A percentile compares a stretch with the other conserved stretches of the same genome.
Evolutionary conservation across 495 filamentous ascomycete species (phyloP).

Genomic region (Penicillium antarcticum): DNA sequence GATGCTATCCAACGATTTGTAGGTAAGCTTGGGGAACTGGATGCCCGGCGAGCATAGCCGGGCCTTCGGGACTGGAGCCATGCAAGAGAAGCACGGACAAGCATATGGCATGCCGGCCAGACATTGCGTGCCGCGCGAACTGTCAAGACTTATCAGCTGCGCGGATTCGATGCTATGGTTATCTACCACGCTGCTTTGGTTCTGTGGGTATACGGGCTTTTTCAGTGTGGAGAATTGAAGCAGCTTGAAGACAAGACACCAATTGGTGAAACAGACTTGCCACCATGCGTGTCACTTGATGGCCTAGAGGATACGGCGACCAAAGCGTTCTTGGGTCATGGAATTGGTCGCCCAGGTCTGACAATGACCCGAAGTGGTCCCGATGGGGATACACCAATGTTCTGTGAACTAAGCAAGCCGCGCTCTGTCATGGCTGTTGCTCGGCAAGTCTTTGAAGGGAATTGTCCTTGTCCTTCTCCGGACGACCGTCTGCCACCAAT

Average conservation of each 20-base stretch:
- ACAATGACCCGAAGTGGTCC: conserved; percentile 10
- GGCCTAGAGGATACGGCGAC: conserved; percentile 24
- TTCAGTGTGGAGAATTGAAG: conserved; percentile 20
- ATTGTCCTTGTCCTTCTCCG: conserved; percentile 30
- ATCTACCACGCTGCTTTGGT: conserved; percentile 55
- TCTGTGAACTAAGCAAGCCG: conserved; percentile 17
- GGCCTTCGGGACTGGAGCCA: conserved; percentile 49
- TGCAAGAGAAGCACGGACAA: conserved; percentile 44
- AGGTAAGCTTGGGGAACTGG: conserved; percentile 56
- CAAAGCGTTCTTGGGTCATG: conserved; percentile 34
- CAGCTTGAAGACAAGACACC: conserved; percentile 1
- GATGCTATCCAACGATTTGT: conserved; percentile 61
- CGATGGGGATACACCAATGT: background rate
- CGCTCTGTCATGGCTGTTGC: conserved; percentile 45
- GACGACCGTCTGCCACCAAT: conserved; percentile 34
- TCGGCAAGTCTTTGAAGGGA: conserved; percentile 43
- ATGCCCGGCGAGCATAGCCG: conserved; percentile 49
- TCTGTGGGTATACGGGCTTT: conserved; percentile 55
- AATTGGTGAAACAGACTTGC: conserved; percentile 16
- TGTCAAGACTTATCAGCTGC: conserved; percentile 42
- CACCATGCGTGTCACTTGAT: conserved; percentile 25
- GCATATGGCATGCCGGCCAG: conserved; percentile 60
- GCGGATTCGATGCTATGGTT: conserved; percentile 54
- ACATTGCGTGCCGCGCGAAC: conserved; percentile 48
- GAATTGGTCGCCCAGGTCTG: conserved; percentile 27